Conservation (phyloP, 2,329 filamentous ascomycete species). For the Lasiodiplodia theobromae region DNA sequence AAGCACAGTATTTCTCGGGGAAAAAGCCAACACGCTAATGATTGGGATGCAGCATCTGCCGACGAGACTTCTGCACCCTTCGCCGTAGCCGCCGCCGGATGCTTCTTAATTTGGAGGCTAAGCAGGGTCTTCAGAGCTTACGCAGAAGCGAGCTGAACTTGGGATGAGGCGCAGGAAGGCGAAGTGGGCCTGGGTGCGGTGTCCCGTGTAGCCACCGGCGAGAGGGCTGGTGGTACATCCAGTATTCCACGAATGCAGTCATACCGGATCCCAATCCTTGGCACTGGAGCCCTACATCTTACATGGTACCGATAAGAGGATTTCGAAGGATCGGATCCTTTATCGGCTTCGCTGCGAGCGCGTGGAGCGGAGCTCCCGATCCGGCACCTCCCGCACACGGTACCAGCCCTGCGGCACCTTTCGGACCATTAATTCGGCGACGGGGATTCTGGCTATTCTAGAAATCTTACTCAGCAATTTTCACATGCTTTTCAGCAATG, state of each 20-base stretch:
- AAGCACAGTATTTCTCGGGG: neutral
- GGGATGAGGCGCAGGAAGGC: neutral
- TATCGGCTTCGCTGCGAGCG: neutral
- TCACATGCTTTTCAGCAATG: neutral
- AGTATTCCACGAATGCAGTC: neutral
- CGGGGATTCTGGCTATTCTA: too few species aligned
- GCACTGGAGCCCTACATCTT: neutral
- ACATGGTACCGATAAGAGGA: neutral
- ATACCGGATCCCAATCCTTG: neutral
- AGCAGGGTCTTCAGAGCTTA: conserved; percentile 16
- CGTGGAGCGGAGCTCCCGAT: neutral
- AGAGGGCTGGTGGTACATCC: neutral
- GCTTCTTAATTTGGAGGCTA: conserved; percentile 14
- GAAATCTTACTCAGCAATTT: neutral
- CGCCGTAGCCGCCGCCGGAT: conserved; percentile 4
- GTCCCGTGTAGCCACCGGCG: neutral
- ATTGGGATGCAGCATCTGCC: neutral
- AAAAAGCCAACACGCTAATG: neutral
- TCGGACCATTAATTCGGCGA: neutral
- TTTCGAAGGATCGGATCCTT: neutral
- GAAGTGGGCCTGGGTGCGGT: neutral
- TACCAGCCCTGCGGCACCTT: neutral
- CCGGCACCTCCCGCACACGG: neutral
- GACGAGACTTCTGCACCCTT: neutral
- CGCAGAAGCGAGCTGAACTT: neutral